phyloP scores from a whole-genome alignment of 2,329 filamentous ascomycete genomes.

The Blastomyces gilchristii region DNA sequence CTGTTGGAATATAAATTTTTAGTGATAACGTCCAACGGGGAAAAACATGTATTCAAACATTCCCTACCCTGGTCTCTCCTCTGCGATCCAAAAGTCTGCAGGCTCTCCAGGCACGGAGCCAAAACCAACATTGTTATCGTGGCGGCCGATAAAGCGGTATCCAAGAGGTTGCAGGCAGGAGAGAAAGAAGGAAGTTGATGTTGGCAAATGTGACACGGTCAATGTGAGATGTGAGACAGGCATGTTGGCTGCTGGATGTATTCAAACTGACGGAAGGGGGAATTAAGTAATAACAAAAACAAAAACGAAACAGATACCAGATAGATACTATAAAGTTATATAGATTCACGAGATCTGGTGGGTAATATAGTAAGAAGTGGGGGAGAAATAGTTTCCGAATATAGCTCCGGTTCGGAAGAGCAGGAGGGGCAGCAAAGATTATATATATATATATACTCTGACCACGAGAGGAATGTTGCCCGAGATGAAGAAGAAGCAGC shows the following conservation, averaged over 20 bases:
- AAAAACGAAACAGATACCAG: background rate
- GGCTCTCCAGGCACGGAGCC: constrained; percentile 45
- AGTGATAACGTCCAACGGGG: background rate
- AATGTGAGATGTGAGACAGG: constrained; percentile 53
- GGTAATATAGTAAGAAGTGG: background rate
- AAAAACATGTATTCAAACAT: background rate
- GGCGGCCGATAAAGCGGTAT: constrained; percentile 57
- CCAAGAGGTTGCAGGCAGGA: constrained; percentile 67
- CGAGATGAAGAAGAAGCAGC: background rate
- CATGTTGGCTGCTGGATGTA: constrained; percentile 35
- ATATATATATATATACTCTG: background rate
- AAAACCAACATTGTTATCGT: constrained; percentile 52
- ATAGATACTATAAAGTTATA: background rate
- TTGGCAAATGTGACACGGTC: constrained; percentile 65
- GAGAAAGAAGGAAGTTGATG: constrained; percentile 74
- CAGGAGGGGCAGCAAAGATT: background rate
- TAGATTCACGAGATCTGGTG: constrained; percentile 2
- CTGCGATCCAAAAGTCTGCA: constrained; percentile 54
- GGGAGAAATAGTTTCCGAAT: background rate
- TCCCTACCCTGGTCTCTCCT: constrained; percentile 47
- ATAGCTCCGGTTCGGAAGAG: background rate
- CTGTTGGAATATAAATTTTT: constrained; percentile 23
- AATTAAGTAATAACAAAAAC: background rate
- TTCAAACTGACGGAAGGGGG: background rate
- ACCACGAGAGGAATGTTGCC: background rate